Base-by-base conservation (phyloP, 2,329 filamentous ascomycete species). In the Pestalotiopsis sp. region DNA sequence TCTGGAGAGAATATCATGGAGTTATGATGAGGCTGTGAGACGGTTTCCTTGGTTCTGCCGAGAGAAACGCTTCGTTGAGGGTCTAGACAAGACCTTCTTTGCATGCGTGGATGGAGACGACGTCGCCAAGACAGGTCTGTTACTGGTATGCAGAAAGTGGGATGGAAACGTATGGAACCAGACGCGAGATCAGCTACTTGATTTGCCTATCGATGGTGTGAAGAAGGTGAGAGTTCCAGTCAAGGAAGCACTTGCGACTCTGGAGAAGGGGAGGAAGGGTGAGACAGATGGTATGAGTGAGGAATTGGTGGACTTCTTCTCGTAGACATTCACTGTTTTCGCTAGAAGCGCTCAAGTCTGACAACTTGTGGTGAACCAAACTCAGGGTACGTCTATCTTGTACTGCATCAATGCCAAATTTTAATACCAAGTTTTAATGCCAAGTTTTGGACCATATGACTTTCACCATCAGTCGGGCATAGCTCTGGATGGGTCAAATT, bases 21-120 rank as follows among this genome's bases (percentile, higher is more conserved):
- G 25, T 41, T 72, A 67, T 45, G 64, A 69, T 27, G 69, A 72
- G 61, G 69, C 69, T 13, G 69, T 70, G 65, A 66, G 52, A 62
- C 56, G 67, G 36, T 72, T 72, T 31, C 70, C 70, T 64, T 70
- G 68, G 70, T 68, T 72, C 13, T 72, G 69, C 23, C 45, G 65
- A 14, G 62, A 69, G 67, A 66, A 66, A 45, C 67, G 69, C 1
- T 72, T 72, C 27, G 27, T 68, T 25, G 69, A 72, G 67, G 69
- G 67, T 6, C 62, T 70, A 31, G 69, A 72, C 31, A 72, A 17
- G 20, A 65, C 20, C 14, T 68, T 66, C 64, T 70, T 68, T 23
- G 66, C 68, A 4, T 68, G 69, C 40, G 67, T 70, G 23, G 69
- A 70, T 36, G 40, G 64, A 5, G 66, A 70, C 11, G 45, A 52